Conservation (phyloP, 306 rosid genomes). For the Prunus kanzakura region DNA sequence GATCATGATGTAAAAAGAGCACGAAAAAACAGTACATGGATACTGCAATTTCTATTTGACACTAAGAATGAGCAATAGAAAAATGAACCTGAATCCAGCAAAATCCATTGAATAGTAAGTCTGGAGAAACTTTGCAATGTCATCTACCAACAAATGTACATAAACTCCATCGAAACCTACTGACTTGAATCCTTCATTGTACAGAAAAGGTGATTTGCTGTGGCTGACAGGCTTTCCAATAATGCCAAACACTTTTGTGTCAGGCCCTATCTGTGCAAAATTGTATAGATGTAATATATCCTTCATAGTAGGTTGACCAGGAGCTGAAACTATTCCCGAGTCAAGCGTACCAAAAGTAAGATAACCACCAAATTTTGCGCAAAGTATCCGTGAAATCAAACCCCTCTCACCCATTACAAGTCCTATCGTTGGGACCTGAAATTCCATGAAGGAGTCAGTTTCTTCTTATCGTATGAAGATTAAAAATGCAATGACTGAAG, state of each 20-base stretch:
- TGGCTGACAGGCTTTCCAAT: slow-evolving; percentile 91
- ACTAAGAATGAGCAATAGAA: neutral
- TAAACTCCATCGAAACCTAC: slow-evolving; percentile 69
- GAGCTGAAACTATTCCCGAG: slow-evolving; percentile 80
- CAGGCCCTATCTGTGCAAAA: slow-evolving; percentile 62
- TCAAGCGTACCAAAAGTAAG: slow-evolving; percentile 85
- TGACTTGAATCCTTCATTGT: slow-evolving; percentile 74
- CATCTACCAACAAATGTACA: slow-evolving; percentile 81
- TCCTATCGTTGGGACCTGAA: slow-evolving; percentile 86
- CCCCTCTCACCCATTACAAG: slow-evolving; percentile 97
- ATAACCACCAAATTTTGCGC: slow-evolving; percentile 88
- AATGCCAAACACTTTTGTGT: slow-evolving; percentile 79
- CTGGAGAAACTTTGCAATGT: slow-evolving; percentile 60
- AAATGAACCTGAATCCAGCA: slow-evolving; percentile 80
- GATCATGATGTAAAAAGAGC: slow-evolving; percentile 13
- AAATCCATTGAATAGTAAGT: slow-evolving; percentile 80
- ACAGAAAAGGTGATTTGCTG: slow-evolving; percentile 79
- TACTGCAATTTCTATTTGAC: neutral
- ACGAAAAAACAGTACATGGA: slow-evolving; percentile 5
- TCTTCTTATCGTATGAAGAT: slow-evolving; percentile 13
- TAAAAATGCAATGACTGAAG: neutral
- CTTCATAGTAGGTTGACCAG: slow-evolving; percentile 88
- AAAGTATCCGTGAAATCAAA: slow-evolving; percentile 70
- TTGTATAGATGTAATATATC: slow-evolving; percentile 72
- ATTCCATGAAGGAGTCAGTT: slow-evolving; percentile 21